phyloP scores from a whole-genome alignment of 441 rosid species.

The Aquilaria agallochum region DNA sequence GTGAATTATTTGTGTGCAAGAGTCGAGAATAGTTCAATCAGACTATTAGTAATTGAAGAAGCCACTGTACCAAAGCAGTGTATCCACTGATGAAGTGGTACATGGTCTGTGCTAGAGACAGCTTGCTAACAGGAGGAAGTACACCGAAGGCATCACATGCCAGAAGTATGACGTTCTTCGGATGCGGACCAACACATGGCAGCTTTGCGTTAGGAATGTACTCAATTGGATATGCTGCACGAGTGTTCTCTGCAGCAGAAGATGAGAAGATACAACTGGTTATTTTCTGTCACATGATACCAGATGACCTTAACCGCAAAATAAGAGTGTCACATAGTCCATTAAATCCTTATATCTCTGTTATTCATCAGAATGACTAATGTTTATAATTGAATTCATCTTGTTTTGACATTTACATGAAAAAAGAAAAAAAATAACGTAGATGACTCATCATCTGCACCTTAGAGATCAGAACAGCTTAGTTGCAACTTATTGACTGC shows the following conservation, averaged over 20 bases:
- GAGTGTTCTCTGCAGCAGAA: slow-evolving; percentile 77
- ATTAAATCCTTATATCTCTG: no score
- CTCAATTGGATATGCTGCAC: slow-evolving; percentile 94
- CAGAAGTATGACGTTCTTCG: slow-evolving; percentile 83
- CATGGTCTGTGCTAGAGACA: slow-evolving; percentile 86
- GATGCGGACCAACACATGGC: slow-evolving; percentile 93
- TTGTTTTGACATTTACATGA: no score
- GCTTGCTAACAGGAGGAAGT: slow-evolving; percentile 97
- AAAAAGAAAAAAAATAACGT: no score
- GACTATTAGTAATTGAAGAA: neutral
- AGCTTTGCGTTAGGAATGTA: slow-evolving; percentile 88
- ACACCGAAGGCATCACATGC: slow-evolving; percentile 98
- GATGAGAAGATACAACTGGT: neutral
- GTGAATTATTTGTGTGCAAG: neutral
- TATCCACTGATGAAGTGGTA: slow-evolving; percentile 97
- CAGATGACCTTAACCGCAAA: no score
- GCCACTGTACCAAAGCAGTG: slow-evolving; percentile 62
- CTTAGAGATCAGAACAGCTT: no score
- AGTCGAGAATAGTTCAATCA: neutral
- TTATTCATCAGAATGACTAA: no score
- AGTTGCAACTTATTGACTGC: no score
- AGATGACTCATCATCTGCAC: no score
- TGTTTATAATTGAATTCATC: no score
- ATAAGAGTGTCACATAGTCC: no score
- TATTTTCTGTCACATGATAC: no score